phyloP scores from a whole-genome alignment of 192 early-diverging fungal genomes.

The Coemansia brasiliensis region DNA sequence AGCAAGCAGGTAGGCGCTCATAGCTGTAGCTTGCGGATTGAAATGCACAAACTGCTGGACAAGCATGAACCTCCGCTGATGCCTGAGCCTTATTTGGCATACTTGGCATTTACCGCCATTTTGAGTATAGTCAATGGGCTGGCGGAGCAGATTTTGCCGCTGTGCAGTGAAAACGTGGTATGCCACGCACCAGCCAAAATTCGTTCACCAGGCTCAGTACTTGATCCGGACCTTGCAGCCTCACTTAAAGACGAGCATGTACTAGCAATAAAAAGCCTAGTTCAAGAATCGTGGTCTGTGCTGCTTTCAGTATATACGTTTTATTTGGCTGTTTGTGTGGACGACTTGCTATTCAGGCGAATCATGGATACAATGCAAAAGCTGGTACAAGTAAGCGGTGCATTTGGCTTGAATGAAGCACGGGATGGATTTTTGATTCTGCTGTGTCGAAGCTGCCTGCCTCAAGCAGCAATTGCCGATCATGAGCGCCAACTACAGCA shows the following conservation, averaged over 20 bases:
- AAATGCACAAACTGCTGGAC: constrained; percentile 87
- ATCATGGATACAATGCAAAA: constrained; percentile 70
- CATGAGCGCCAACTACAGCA: constrained; percentile 27
- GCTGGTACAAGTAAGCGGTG: constrained; percentile 78
- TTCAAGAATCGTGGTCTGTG: constrained; percentile 76
- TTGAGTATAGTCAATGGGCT: constrained; percentile 71
- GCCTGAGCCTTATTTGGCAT: constrained; percentile 86
- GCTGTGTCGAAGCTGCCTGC: constrained; percentile 84
- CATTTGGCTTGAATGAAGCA: constrained; percentile 72
- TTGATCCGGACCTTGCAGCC: constrained; percentile 42
- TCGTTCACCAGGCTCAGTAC: constrained; percentile 55
- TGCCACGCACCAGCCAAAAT: constrained; percentile 32
- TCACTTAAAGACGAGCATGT: neutral
- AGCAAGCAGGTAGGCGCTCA: constrained; percentile 28
- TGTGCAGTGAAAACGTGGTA: constrained; percentile 30
- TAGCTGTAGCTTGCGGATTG: constrained; percentile 38
- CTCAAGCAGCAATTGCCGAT: constrained; percentile 49
- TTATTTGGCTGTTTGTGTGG: constrained; percentile 72
- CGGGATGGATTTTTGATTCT: constrained; percentile 83
- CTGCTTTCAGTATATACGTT: constrained; percentile 77
- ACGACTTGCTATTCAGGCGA: constrained; percentile 78
- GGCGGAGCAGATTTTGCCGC: constrained; percentile 63
- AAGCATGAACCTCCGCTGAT: constrained; percentile 86
- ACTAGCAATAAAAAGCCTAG: constrained; percentile 67
- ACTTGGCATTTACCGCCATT: constrained; percentile 72